Conservation (phyloP, 2,329 filamentous ascomycete species). For the Amauroascus niger region DNA sequence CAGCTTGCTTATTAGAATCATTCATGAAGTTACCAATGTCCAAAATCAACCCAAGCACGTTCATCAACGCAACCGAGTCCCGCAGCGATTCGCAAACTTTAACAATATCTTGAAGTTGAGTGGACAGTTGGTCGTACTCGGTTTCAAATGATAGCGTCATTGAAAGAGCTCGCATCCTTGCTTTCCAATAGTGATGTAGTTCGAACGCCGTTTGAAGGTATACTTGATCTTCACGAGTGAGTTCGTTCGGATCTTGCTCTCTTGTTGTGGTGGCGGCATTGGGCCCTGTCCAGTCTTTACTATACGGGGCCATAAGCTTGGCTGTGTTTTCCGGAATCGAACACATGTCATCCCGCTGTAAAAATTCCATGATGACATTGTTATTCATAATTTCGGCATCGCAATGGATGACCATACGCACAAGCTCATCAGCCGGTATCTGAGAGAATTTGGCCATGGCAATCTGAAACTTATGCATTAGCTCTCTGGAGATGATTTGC, state of each 20-base stretch:
- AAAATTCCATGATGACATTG: conserved; percentile 87
- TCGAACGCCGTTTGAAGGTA: conserved; percentile 90
- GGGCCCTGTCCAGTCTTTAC: conserved; percentile 89
- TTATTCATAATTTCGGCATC: conserved; percentile 84
- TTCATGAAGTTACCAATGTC: conserved; percentile 99
- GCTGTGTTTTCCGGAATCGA: conserved; percentile 81
- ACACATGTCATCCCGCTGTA: conserved; percentile 86
- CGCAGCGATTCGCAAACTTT: conserved; percentile 78
- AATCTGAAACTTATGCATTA: conserved; percentile 87
- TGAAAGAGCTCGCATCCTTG: conserved; percentile 80
- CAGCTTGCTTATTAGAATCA: conserved; percentile 95
- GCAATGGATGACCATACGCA: conserved; percentile 91
- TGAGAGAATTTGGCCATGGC: conserved; percentile 89
- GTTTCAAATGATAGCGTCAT: conserved; percentile 73
- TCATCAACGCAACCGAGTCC: conserved; percentile 89
- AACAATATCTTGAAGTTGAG: conserved; percentile 78
- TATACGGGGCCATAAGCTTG: conserved; percentile 90
- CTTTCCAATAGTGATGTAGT: conserved; percentile 97
- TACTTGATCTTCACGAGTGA: conserved; percentile 91
- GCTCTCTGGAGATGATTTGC: conserved; percentile 83
- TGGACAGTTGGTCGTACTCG: conserved; percentile 86
- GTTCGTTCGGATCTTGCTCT: conserved; percentile 76
- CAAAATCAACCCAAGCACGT: conserved; percentile 86
- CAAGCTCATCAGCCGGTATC: conserved; percentile 69
- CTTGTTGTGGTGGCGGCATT: conserved; percentile 66